Evolutionary conservation across 306 rosid genomes (phyloP).

Genomic region (Casuarina glauca): DNA sequence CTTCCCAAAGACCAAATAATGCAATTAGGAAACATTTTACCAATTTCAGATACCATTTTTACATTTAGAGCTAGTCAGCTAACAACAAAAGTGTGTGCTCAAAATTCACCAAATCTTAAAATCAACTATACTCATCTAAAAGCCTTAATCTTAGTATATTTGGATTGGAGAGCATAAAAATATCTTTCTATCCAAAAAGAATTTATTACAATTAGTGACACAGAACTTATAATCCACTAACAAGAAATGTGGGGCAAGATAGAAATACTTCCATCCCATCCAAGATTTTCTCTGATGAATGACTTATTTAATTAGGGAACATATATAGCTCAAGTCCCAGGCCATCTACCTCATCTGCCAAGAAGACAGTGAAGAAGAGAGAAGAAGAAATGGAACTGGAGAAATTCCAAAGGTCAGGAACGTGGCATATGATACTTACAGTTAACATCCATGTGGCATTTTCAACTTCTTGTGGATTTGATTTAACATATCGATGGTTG

Average conservation of each 20-base stretch:
- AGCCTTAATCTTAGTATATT: too few relatives aligned
- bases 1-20: neutral
- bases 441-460: conserved; percentile 99
- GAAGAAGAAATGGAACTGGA: neutral
- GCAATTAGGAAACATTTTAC: neutral
- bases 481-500: conserved; percentile 87
- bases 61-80: neutral
- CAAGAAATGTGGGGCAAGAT: neutral
- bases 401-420: neutral
- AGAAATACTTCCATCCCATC: neutral
- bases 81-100: neutral
- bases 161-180: neutral
- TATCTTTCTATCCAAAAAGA: neutral
- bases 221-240: neutral
- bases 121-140: too few relatives aligned
- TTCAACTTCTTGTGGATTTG: conserved; percentile 90
- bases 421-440: conserved; percentile 42
- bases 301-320: neutral
- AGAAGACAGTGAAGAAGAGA: neutral
- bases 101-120: neutral
- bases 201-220: neutral
- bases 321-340: neutral
- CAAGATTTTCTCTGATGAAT: neutral
- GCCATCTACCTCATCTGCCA: neutral
- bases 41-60: neutral